phyloP scores from a whole-genome alignment of 2,329 filamentous ascomycete genomes.

The Xylaria digitata region DNA sequence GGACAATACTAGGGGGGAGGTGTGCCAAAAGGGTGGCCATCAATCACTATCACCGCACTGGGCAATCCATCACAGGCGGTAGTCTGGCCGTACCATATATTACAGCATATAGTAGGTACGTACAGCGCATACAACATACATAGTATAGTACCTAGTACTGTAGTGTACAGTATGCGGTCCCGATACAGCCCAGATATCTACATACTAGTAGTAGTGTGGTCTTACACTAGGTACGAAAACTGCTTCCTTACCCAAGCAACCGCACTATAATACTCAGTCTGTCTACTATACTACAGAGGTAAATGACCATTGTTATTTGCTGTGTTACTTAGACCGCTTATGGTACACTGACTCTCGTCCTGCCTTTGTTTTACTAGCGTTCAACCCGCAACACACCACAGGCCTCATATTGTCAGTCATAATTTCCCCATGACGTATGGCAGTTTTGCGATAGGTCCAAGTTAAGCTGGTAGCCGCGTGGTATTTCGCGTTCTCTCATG shows the following conservation, averaged over 20 bases:
- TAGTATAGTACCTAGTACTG: too few species aligned
- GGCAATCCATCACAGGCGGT: constrained; percentile 8
- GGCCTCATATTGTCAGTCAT: constrained; percentile 14
- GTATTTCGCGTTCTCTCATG: constrained; percentile 1
- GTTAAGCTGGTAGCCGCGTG: background rate
- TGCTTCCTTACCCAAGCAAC: too few species aligned
- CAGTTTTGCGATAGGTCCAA: background rate
- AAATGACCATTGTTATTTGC: background rate
- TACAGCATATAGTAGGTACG: constrained; percentile 5
- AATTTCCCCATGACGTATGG: constrained; percentile 23
- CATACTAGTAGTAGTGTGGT: too few species aligned
- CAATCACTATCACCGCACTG: constrained; percentile 28
- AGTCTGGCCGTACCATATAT: constrained; percentile 1
- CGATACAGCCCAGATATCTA: too few species aligned
- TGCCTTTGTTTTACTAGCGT: constrained; percentile 8
- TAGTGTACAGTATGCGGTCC: background rate
- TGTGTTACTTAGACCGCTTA: background rate
- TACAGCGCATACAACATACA: too few species aligned
- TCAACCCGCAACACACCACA: background rate
- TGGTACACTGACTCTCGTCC: background rate
- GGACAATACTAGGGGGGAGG: constrained; percentile 1
- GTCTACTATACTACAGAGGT: too few species aligned
- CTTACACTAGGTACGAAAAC: too few species aligned
- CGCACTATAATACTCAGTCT: too few species aligned
- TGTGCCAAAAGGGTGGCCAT: too few species aligned